Evolutionary conservation across 1,284 basidiomycete species (phyloP).

Genomic region (Lignosus rhinocerotis): DNA sequence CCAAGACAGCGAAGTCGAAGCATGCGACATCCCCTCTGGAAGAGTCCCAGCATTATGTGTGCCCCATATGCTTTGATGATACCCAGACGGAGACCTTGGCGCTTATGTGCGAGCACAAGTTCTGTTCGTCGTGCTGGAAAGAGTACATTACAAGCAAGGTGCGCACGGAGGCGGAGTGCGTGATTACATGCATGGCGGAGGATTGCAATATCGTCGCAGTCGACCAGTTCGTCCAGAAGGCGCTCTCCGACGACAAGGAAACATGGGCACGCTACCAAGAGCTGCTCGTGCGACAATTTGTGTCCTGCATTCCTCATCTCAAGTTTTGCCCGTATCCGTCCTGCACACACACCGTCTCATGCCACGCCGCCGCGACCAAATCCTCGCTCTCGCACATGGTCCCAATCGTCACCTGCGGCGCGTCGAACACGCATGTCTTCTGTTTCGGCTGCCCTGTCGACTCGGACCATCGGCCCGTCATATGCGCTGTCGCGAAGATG

Average conservation of each 20-base stretch:
- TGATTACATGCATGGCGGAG: slow-evolving; percentile 92
- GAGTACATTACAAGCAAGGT: slow-evolving; percentile 88
- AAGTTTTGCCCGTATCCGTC: slow-evolving; percentile 92
- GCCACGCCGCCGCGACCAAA: slow-evolving; percentile 73
- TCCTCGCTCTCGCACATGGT: slow-evolving; percentile 79
- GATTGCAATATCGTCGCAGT: slow-evolving; percentile 80
- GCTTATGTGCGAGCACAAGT: slow-evolving; percentile 79
- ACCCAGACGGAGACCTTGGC: slow-evolving; percentile 60
- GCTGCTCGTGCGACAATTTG: slow-evolving; percentile 88
- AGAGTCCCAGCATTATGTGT: slow-evolving; percentile 58
- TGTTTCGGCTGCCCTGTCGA: slow-evolving; percentile 91
- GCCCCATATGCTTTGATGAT: slow-evolving; percentile 91
- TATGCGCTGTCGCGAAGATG: slow-evolving; percentile 86
- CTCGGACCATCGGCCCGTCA: slow-evolving; percentile 87
- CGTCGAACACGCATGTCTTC: slow-evolving; percentile 67
- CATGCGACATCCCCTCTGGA: slow-evolving; percentile 35
- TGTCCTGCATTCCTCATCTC: slow-evolving; percentile 80
- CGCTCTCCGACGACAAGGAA: slow-evolving; percentile 43
- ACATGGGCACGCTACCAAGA: slow-evolving; percentile 77
- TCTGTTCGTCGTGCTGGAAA: slow-evolving; percentile 87
- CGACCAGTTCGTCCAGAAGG: slow-evolving; percentile 58
- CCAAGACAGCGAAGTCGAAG: slow-evolving; percentile 35
- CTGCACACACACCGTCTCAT: slow-evolving; percentile 89
- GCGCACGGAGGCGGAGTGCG: slow-evolving; percentile 85
- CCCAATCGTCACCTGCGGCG: slow-evolving; percentile 86